A percentile compares a stretch with the other conserved stretches of the same genome.
Evolutionary conservation across 768 basidiomycete genomes (phyloP).

Genomic region (Phylloporus scabripes): DNA sequence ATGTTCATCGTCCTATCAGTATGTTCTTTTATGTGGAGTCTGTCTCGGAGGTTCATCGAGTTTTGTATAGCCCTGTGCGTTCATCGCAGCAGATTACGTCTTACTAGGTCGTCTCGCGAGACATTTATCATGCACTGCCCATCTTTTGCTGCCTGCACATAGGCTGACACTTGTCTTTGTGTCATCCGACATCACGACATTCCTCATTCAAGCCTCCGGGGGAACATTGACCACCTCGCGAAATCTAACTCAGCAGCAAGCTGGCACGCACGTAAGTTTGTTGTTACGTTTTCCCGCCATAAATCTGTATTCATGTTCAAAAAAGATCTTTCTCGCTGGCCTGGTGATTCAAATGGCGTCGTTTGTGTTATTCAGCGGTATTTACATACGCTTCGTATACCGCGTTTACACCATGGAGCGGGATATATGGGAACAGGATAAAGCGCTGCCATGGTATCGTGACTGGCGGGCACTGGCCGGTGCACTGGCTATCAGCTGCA

Average conservation of each 20-base stretch:
- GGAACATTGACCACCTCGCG: slow-evolving; percentile 4
- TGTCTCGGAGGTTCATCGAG: background rate
- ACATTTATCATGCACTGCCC: slow-evolving; percentile 41
- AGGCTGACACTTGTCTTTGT: slow-evolving; percentile 56
- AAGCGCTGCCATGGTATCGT: slow-evolving; percentile 39
- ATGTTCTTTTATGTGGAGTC: slow-evolving; percentile 9
- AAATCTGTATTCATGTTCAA: slow-evolving; percentile 34
- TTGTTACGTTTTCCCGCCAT: background rate
- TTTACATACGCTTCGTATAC: slow-evolving; percentile 45
- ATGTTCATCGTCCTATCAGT: slow-evolving; percentile 56
- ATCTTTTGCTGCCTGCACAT: slow-evolving; percentile 44
- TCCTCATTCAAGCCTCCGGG: slow-evolving; percentile 53
- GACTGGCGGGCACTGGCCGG: slow-evolving; percentile 57
- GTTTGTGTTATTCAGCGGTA: slow-evolving; percentile 42
- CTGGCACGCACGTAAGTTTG: slow-evolving; percentile 34
- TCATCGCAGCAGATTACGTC: slow-evolving; percentile 65
- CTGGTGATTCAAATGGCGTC: slow-evolving; percentile 52
- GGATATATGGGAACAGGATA: slow-evolving; percentile 37
- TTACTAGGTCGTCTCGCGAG: slow-evolving; percentile 57
- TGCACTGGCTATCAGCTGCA: slow-evolving; percentile 49
- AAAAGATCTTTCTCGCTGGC: slow-evolving; percentile 54
- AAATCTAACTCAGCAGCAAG: slow-evolving; percentile 13
- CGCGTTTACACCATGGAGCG: slow-evolving; percentile 36
- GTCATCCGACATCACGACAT: slow-evolving; percentile 57
- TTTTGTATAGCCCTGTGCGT: slow-evolving; percentile 56